Evolutionary conservation across 192 early-diverging fungal genomes (phyloP), one percentile per base, ranked within the genome.

Genomic region (Chytriomyces sp.): DNA sequence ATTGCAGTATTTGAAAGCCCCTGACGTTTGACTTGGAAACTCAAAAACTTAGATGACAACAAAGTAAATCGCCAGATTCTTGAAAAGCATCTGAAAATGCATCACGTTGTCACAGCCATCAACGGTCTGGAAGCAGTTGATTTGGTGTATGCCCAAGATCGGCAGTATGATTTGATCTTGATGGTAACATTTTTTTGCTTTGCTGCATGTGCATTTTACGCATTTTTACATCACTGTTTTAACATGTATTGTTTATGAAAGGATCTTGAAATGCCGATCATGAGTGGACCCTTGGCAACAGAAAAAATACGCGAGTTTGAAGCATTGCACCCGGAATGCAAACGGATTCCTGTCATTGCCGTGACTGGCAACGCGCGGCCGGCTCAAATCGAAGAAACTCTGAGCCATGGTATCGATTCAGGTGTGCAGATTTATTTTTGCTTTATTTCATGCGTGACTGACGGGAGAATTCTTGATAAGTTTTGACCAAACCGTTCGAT

Each of bases 181-280:
- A 44, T 75, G 71, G 53, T 57, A 2, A 57, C 16, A 57, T 57
- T 57, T 57, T 13, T n/a, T 57, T 57, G 53, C 53, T n/a, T 57
- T 57, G 53, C 53, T 57, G n/a, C n/a, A n/a, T n/a, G 13, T n/a
- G 53, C 20, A 57, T n/a, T 20, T 13, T 57, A 20, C 20, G 53
- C 50, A 8, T 53, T 53, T 53, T 53, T n/a, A n/a, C n/a, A n/a
- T n/a, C n/a, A n/a, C n/a, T n/a, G n/a, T n/a, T n/a, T n/a, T n/a
- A n/a, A n/a, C n/a, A n/a, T n/a, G n/a, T n/a, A n/a, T n/a, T n/a
- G n/a, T n/a, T n/a, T n/a, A n/a, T 35, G 35, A 35, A 35, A 57
- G 53, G 76, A 89, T 72, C 83, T 85, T 67, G 86, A 87, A 24
- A 90, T 90, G 89, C 89, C 89, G 0, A 78, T 90, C 45, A 89